Percentiles rank a stretch among this genome's conserved stretches.
phyloP scores from a whole-genome alignment of 1,139 yeast species.

The Candida smagusa region DNA sequence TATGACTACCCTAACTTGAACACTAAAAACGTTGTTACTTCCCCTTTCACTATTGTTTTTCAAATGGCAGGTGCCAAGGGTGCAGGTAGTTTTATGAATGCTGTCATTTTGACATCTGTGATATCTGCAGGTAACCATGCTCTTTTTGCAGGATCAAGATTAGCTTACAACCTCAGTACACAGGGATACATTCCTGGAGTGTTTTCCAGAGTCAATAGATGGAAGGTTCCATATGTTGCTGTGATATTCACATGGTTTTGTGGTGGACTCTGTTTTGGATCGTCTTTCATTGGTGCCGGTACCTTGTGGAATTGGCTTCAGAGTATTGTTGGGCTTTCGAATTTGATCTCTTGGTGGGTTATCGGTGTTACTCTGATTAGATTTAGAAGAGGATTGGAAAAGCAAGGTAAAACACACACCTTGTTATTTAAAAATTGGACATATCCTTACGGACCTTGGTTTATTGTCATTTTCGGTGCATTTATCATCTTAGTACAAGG shows the following conservation, averaged over 20 bases:
- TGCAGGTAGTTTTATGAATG: slow-evolving; percentile 44
- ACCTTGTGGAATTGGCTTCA: slow-evolving; percentile 46
- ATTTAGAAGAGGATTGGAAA: slow-evolving; percentile 36
- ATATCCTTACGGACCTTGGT: slow-evolving; percentile 42
- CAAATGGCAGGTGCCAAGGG: slow-evolving; percentile 49
- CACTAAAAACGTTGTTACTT: slow-evolving; percentile 46
- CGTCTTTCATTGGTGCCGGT: slow-evolving; percentile 44
- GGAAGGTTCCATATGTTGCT: slow-evolving; percentile 38
- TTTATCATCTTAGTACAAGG: slow-evolving; percentile 42
- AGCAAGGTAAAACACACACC: slow-evolving; percentile 35
- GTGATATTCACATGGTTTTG: slow-evolving; percentile 39
- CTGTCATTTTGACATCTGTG: slow-evolving; percentile 41
- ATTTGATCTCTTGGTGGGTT: slow-evolving; percentile 42
- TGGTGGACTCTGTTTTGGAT: slow-evolving; percentile 43
- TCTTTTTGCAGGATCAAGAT: slow-evolving; percentile 41
- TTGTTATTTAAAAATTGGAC: slow-evolving; percentile 40
- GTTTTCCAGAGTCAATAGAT: slow-evolving; percentile 33
- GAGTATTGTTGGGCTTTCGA: slow-evolving; percentile 42
- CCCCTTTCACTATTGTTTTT: slow-evolving; percentile 66
- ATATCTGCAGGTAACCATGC: slow-evolving; percentile 50
- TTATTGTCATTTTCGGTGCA: slow-evolving; percentile 32
- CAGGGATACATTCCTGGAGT: slow-evolving; percentile 39
- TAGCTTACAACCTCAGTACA: slow-evolving; percentile 39
- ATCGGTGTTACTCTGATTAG: slow-evolving; percentile 39
- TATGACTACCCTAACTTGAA: slow-evolving; percentile 38